A percentile compares a stretch with the other conserved stretches of the same genome.
Evolutionary conservation across 2,329 filamentous ascomycete species (phyloP).

Genomic region (Calcarisporium arbuscula): DNA sequence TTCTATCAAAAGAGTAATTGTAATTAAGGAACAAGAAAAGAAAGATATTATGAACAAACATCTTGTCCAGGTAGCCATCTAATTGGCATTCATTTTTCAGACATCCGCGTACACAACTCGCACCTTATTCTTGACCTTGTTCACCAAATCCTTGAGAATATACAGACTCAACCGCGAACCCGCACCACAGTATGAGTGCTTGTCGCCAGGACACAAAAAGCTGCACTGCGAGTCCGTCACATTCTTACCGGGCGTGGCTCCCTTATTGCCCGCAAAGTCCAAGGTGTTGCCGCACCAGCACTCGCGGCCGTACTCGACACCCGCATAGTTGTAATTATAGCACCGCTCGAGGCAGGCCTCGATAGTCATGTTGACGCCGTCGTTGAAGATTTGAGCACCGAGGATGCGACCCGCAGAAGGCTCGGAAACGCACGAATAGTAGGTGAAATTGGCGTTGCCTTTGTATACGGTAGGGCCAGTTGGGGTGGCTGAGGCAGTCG

Average conservation of each 20-base stretch:
- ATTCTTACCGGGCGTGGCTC: conserved; percentile 20
- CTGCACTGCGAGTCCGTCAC: conserved; percentile 23
- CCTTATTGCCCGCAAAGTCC: conserved; percentile 18
- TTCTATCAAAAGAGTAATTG: too few species aligned
- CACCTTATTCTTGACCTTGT: too few species aligned
- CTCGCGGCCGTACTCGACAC: conserved; percentile 31
- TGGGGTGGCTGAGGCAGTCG: conserved; percentile 14
- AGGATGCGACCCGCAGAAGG: conserved; percentile 26
- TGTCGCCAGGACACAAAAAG: conserved; percentile 27
- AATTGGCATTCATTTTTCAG: too few species aligned
- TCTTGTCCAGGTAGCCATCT: too few species aligned
- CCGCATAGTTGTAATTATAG: conserved; percentile 26
- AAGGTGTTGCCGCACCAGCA: conserved; percentile 31
- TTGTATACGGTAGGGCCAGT: conserved; percentile 21
- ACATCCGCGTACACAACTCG: too few species aligned
- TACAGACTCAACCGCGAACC: conserved; percentile 26
- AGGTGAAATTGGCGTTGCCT: conserved; percentile 31
- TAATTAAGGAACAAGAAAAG: too few species aligned
- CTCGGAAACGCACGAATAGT: conserved; percentile 28
- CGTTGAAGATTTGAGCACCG: conserved; percentile 20
- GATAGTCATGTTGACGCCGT: conserved; percentile 25
- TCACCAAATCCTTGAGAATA: conserved; percentile 2
- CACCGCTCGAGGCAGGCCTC: conserved; percentile 26
- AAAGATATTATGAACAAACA: too few species aligned
- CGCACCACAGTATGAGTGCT: conserved; percentile 23